A percentile compares a stretch with the other conserved stretches of the same genome.
Conservation (phyloP, 2,329 filamentous ascomycete genomes). For the Keithomyces neogunnii region DNA sequence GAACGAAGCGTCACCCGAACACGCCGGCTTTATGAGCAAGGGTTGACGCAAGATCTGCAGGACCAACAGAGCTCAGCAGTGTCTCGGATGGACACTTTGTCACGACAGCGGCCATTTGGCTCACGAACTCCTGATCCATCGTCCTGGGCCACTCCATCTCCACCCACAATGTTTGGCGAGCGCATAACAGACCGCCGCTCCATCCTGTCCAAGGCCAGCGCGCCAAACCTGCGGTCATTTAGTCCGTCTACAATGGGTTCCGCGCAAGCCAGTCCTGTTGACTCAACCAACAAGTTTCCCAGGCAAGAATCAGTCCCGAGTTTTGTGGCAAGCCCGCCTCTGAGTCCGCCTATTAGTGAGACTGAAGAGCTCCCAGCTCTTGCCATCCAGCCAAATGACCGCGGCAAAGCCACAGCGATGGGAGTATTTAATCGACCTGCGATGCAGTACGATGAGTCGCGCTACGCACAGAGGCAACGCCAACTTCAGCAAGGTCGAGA, state of each 20-base stretch:
- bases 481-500: constrained; percentile 72
- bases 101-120: constrained; percentile 48
- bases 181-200: constrained; percentile 37
- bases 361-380: constrained; percentile 57
- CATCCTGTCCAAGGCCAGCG: constrained; percentile 50
- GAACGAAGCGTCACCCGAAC: constrained; percentile 63
- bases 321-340: constrained; percentile 27
- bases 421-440: constrained; percentile 59
- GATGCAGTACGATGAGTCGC: constrained; percentile 73
- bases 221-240: constrained; percentile 56
- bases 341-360: constrained; percentile 58
- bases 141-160: constrained; percentile 37
- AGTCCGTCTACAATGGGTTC: constrained; percentile 37
- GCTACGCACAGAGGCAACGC: constrained; percentile 73
- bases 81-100: constrained; percentile 71
- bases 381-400: constrained; percentile 64
- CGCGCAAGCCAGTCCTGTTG: constrained; percentile 28
- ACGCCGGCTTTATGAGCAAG: constrained; percentile 74
- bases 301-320: constrained; percentile 21
- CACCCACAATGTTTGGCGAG: constrained; percentile 33
- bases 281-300: constrained; percentile 28
- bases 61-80: constrained; percentile 72
- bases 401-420: constrained; percentile 70
- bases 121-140: constrained; percentile 42
- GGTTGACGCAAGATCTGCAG: constrained; percentile 68